Evolutionary conservation across 2,329 filamentous ascomycete species (phyloP), one percentile per base, ranked within the genome.

Genomic region (Tolypocladium sp.): DNA sequence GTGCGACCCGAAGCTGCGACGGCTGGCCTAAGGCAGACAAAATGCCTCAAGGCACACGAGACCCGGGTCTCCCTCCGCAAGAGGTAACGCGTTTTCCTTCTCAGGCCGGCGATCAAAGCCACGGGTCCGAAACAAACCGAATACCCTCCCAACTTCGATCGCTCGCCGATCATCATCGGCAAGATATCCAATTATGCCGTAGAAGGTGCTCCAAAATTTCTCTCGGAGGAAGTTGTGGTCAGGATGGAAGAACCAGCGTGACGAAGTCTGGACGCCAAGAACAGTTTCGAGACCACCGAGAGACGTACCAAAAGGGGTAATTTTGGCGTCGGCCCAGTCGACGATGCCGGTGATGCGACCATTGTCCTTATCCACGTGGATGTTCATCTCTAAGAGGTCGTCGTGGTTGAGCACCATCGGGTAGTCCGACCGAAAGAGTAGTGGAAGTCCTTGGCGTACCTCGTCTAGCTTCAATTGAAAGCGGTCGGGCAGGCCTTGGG

Each of bases 311-410:
- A 71, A 72, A 1, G 68, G 68, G 35, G 55, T 57, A 20, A 71
- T 58, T 4, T 58, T 55, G 10, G 66, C 66, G 22, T 66, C 65
- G 22, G 62, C 37, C 68, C 67, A 72, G 63, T 72, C 68, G 27
- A 70, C 57, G 41, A 71, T 63, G 30, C 69, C 67, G 1, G 65
- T 69, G 27, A 71, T 66, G 25, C 60, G 38, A 35, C 67, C 66
- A 9, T 64, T 70, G 2, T 37, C 44, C 3, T 63, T 52, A 33
- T 71, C 63, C 10, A 67, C 62, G 22, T 69, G 67, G 33, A 71
- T 64, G 57, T 73, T 71, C 56, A 65, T 69, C 63, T 69, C 66
- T 30, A 62, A 59, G 33, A 72, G 62, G 57, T 72, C 67, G 55
- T 58, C 60, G 56, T 71, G 65, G 13, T 64, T 66, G 38, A 69